These are phyloP conservation scores for Teunomyces cretensis DNA, from an alignment of 805 yeast genomes.

Conservation along the genomic window DNA sequence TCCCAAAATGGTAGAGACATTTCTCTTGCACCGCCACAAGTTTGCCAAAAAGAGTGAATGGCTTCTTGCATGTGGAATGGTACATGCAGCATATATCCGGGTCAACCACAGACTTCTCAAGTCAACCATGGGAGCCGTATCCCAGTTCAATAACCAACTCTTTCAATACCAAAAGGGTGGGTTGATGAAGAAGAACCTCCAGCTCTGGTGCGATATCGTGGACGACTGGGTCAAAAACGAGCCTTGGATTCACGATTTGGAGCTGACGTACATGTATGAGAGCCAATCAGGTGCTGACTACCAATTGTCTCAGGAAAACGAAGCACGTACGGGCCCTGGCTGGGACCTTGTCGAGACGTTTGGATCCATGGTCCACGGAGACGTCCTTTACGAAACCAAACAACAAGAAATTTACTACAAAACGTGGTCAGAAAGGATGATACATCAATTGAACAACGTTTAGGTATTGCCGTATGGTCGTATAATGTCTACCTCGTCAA, in stretches of 20 bases:
- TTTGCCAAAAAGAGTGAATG: constrained; percentile 58
- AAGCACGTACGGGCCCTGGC: constrained; percentile 32
- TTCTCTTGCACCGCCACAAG: constrained; percentile 48
- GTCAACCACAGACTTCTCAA: constrained; percentile 49
- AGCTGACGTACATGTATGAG: constrained; percentile 41
- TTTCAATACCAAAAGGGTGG: constrained; percentile 56
- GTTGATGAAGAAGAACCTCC: constrained; percentile 47
- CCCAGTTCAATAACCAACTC: constrained; percentile 50
- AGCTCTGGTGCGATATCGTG: constrained; percentile 53
- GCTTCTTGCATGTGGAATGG: constrained; percentile 68
- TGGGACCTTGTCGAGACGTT: constrained; percentile 28
- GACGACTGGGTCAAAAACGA: constrained; percentile 54
- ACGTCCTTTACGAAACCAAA: constrained; percentile 26
- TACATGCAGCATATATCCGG: constrained; percentile 56
- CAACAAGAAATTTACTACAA: constrained; percentile 31
- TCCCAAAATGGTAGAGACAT: constrained; percentile 49
- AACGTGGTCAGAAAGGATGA: constrained; percentile 24
- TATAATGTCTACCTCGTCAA: too few relatives aligned
- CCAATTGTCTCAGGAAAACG: constrained; percentile 22
- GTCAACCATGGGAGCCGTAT: constrained; percentile 48
- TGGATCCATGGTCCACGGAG: constrained; percentile 37
- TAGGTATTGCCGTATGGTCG: too few relatives aligned
- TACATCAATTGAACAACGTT: neutral
- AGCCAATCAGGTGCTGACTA: constrained; percentile 22
- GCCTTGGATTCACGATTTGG: constrained; percentile 62